These are phyloP conservation scores for Aureobasidium lini DNA, from an alignment of 2,329 filamentous ascomycete genomes.

Conservation along the genomic window DNA sequence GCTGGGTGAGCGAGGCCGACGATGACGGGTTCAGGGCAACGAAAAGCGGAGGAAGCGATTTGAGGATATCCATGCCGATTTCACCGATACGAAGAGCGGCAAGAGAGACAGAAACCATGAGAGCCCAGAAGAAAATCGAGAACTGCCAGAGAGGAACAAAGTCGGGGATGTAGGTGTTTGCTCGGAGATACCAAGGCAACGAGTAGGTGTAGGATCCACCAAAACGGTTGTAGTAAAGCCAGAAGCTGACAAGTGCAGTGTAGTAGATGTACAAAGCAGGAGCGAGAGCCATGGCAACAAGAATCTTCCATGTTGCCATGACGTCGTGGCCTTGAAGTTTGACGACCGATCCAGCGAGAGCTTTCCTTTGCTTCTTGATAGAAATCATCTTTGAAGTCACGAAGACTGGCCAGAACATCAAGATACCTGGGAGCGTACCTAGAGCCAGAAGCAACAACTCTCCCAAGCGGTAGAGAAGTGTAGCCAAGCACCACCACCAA, in stretches of 20 bases:
- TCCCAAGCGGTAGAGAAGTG: slow-evolving; percentile 68
- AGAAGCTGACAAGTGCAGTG: slow-evolving; percentile 64
- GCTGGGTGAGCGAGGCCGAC: slow-evolving; percentile 71
- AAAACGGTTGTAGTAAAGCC: slow-evolving; percentile 72
- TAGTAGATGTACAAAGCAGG: slow-evolving; percentile 78
- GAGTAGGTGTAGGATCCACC: slow-evolving; percentile 46
- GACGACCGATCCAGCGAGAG: slow-evolving; percentile 75
- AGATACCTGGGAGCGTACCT: slow-evolving; percentile 74
- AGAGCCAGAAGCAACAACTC: slow-evolving; percentile 71
- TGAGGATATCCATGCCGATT: slow-evolving; percentile 97
- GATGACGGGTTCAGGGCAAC: slow-evolving; percentile 78
- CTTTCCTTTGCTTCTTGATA: slow-evolving; percentile 71
- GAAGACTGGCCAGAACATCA: slow-evolving; percentile 84
- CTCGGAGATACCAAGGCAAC: slow-evolving; percentile 4
- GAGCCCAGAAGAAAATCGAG: slow-evolving; percentile 63
- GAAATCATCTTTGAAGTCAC: slow-evolving; percentile 77
- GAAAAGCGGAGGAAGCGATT: slow-evolving; percentile 81
- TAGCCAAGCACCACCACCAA: slow-evolving; percentile 57
- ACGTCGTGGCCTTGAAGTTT: slow-evolving; percentile 85
- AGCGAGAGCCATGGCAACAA: slow-evolving; percentile 74
- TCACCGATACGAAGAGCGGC: slow-evolving; percentile 91
- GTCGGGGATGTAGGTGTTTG: slow-evolving; percentile 53
- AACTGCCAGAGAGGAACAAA: slow-evolving; percentile 75
- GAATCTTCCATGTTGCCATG: slow-evolving; percentile 87
- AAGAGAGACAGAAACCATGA: slow-evolving; percentile 85